phyloP scores from a whole-genome alignment of 1,284 basidiomycete genomes.

The Apiotrichum siamense region DNA sequence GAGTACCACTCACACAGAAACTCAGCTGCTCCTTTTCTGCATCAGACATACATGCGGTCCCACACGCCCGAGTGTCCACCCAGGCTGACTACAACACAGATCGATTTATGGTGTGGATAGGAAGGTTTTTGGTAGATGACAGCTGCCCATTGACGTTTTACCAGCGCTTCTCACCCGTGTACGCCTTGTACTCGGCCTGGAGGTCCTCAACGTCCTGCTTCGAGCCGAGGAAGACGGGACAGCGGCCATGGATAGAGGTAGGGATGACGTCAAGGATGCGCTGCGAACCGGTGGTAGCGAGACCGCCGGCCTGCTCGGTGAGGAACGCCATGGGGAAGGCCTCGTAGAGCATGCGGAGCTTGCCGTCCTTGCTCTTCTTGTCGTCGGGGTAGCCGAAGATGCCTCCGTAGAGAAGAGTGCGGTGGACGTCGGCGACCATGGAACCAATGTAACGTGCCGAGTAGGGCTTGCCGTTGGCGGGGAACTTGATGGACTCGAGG shows the following conservation, averaged over 20 bases:
- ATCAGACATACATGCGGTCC: no score
- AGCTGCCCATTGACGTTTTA: no score
- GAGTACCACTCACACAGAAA: no score
- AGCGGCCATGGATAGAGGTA: slow-evolving; percentile 83
- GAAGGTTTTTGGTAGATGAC: no score
- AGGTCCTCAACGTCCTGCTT: slow-evolving; percentile 90
- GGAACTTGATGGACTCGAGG: slow-evolving; percentile 92
- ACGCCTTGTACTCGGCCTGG: slow-evolving; percentile 66
- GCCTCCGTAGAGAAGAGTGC: slow-evolving; percentile 93
- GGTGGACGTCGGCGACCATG: slow-evolving; percentile 78
- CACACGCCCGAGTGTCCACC: no score
- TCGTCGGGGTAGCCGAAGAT: slow-evolving; percentile 99
- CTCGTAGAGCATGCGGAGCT: slow-evolving; percentile 92
- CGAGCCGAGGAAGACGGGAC: slow-evolving; percentile 89
- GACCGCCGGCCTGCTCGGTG: slow-evolving; percentile 89
- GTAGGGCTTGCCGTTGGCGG: slow-evolving; percentile 65
- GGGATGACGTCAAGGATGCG: slow-evolving; percentile 91
- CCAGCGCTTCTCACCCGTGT: neutral
- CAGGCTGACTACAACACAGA: neutral
- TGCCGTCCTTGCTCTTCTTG: slow-evolving; percentile 91
- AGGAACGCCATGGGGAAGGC: slow-evolving; percentile 99
- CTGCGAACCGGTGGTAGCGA: slow-evolving; percentile 88
- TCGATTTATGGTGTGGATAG: no score
- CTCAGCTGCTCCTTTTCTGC: no score
- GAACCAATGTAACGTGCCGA: slow-evolving; percentile 95